Conservation (phyloP, 2,329 filamentous ascomycete species). For the Apiospora arundinis region DNA sequence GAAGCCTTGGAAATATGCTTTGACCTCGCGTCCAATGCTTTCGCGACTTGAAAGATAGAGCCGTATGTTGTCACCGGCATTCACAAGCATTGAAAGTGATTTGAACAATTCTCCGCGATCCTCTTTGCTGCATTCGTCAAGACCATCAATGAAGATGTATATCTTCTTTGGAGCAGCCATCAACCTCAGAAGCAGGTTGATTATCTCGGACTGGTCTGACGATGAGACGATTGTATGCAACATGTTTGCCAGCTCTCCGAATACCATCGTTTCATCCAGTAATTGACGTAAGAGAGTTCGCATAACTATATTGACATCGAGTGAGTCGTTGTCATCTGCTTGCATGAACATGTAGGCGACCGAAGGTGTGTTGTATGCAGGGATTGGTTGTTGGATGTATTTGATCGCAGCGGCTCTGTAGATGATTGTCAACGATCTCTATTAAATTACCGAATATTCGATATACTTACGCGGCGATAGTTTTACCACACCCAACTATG, state of each 20-base stretch:
- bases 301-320: slow-evolving; percentile 31
- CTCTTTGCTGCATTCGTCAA: slow-evolving; percentile 36
- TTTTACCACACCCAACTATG: slow-evolving; percentile 40
- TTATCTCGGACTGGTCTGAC: background rate
- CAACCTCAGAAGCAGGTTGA: slow-evolving; percentile 20
- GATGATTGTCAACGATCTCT: background rate
- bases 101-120: slow-evolving; percentile 28
- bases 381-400: slow-evolving; percentile 27
- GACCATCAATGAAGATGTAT: slow-evolving; percentile 38
- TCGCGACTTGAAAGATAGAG: slow-evolving; percentile 23
- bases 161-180: slow-evolving; percentile 18
- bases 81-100: slow-evolving; percentile 29
- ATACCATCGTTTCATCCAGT: slow-evolving; percentile 25
- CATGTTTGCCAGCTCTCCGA: slow-evolving; percentile 21
- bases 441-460: too few species aligned
- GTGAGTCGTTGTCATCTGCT: slow-evolving; percentile 31
- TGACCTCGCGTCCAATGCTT: slow-evolving; percentile 27
- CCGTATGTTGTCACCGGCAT: slow-evolving; percentile 23
- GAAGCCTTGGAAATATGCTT: slow-evolving; percentile 18
- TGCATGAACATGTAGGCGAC: slow-evolving; percentile 34
- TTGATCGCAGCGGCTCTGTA: slow-evolving; percentile 32
- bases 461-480: slow-evolving; percentile 30
- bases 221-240: slow-evolving; percentile 8
- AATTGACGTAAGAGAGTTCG: slow-evolving; percentile 33
- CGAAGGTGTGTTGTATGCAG: slow-evolving; percentile 25